Evolutionary conservation across 202 grass and related monocot species (phyloP).

Genomic region (Cymbopogon flexuosus): DNA sequence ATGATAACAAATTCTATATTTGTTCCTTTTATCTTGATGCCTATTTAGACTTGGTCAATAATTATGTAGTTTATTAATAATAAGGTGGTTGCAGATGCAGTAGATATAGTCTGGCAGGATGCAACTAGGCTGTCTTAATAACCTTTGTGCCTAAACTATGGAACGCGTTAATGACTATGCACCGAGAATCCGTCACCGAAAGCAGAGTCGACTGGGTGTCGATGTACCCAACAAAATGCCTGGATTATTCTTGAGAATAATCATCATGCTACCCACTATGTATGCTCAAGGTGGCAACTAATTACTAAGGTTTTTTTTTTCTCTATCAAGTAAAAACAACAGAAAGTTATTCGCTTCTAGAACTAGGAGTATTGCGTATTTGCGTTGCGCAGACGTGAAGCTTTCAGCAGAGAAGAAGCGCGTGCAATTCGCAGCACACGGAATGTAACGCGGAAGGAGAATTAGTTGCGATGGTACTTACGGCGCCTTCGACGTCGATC

Average conservation of each 20-base stretch:
- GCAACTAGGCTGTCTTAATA: not conserved
- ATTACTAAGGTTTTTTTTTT: not conserved
- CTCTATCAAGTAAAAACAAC: not conserved
- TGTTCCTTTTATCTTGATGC: not conserved
- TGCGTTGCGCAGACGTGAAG: not conserved
- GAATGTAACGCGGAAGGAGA: not conserved
- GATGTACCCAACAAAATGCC: conserved; percentile 19
- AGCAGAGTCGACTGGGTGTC: conserved; percentile 21
- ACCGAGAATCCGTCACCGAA: conserved; percentile 41
- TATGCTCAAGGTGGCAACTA: not conserved
- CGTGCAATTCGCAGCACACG: not conserved
- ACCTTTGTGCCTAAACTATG: not conserved
- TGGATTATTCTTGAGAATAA: conserved; percentile 39
- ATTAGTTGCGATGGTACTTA: conserved; percentile 22
- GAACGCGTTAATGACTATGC: conserved; percentile 27
- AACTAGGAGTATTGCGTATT: not conserved
- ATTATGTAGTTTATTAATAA: not conserved
- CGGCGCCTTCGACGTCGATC: conserved; percentile 79
- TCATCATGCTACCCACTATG: not conserved
- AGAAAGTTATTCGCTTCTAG: not conserved
- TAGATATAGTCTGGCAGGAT: not conserved
- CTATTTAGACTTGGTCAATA: not conserved
- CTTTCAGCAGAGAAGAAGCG: not conserved
- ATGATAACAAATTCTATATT: not conserved
- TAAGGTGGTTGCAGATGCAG: too few relatives aligned